Evolutionary conservation across 805 yeast species (phyloP).

Genomic region (Pichia manshurica): DNA sequence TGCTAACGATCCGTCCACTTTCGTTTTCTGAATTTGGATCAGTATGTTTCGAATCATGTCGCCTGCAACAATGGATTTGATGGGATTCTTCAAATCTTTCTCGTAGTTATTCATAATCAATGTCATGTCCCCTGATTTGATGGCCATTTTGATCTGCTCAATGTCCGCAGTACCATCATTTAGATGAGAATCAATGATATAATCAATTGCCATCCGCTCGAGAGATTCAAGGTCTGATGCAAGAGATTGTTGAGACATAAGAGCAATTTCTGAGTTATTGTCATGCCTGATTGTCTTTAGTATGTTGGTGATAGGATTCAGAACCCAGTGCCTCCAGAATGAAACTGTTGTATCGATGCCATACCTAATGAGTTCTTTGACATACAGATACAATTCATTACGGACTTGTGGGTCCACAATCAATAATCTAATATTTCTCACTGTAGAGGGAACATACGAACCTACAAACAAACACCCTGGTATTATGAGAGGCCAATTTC

Average conservation of each 20-base stretch:
- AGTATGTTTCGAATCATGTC: conserved; percentile 68
- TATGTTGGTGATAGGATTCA: conserved; percentile 67
- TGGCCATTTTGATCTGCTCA: conserved; percentile 38
- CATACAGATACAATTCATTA: conserved; percentile 33
- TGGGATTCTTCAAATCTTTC: conserved; percentile 61
- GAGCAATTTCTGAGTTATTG: conserved; percentile 62
- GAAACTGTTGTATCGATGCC: conserved; percentile 60
- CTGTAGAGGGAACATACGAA: conserved; percentile 36
- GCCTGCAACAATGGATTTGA: conserved; percentile 59
- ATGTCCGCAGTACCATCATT: conserved; percentile 10
- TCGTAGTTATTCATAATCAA: conserved; percentile 79
- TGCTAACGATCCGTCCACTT: conserved; percentile 91
- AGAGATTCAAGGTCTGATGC: conserved; percentile 73
- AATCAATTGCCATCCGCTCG: conserved; percentile 83
- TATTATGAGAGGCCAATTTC: conserved; percentile 11
- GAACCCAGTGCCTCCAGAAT: conserved; percentile 77
- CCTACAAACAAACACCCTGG: conserved; percentile 15
- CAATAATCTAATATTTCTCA: conserved; percentile 47
- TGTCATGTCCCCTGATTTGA: conserved; percentile 72
- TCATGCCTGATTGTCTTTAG: conserved; percentile 81
- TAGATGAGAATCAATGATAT: conserved; percentile 36
- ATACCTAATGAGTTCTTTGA: conserved; percentile 50
- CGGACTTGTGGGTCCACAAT: conserved; percentile 45
- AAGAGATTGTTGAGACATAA: conserved; percentile 73
- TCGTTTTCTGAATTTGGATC: conserved; percentile 92